Conservation (phyloP, 1,139 yeast species). For the Trichomonascaceae sp. region DNA sequence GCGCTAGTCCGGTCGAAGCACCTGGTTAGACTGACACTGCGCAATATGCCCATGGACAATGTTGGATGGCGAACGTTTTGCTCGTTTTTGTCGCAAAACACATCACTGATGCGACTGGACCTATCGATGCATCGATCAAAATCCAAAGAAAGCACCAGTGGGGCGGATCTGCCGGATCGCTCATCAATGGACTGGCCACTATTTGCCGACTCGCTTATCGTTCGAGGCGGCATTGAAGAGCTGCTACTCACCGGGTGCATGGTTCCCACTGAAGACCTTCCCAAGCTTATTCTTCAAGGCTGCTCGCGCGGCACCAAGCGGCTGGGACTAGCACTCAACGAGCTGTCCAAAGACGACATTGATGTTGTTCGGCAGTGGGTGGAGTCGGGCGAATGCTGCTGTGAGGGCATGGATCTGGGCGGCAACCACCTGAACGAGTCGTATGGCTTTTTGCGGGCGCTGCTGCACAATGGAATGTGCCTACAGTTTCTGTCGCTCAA, state of each 20-base stretch:
- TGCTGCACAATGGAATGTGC: constrained; percentile 9
- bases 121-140: constrained; percentile 24
- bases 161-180: constrained; percentile 23
- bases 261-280: constrained; percentile 34
- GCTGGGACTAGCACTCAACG: constrained; percentile 67
- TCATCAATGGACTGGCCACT: constrained; percentile 67
- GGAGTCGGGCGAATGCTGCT: constrained; percentile 35
- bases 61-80: constrained; percentile 67
- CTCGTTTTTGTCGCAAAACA: constrained; percentile 50
- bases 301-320: constrained; percentile 44
- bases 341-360: constrained; percentile 45
- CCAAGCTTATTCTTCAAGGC: constrained; percentile 41
- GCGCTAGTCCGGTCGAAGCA: constrained; percentile 45
- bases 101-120: constrained; percentile 52
- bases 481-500: constrained; percentile 56
- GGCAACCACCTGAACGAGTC: constrained; percentile 56
- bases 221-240: constrained; percentile 70
- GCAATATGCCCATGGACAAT: constrained; percentile 64
- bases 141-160: not conserved
- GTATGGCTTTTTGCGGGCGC: constrained; percentile 27
- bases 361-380: constrained; percentile 51
- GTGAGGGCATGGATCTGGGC: constrained; percentile 77
- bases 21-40: constrained; percentile 58
- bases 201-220: constrained; percentile 43
- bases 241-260: constrained; percentile 72